phyloP scores from a whole-genome alignment of 192 early-diverging fungal genomes.

The Dissophora ornata region DNA sequence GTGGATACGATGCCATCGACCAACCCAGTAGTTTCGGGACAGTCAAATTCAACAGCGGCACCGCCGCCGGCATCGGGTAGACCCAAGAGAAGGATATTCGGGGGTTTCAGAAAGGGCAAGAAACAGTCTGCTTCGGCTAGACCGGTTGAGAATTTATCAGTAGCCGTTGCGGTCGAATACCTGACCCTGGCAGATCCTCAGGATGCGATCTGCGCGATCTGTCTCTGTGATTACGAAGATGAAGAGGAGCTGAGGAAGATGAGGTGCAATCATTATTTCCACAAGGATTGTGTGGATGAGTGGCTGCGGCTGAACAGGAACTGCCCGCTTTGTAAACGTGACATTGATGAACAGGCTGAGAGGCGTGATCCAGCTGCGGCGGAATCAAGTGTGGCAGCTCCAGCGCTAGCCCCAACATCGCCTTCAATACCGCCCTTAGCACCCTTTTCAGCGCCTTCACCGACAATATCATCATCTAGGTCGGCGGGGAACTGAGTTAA shows the following conservation, averaged over 20 bases:
- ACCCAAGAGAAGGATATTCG: slow-evolving; percentile 13
- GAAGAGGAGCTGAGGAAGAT: slow-evolving; percentile 79
- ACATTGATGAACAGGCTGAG: slow-evolving; percentile 56
- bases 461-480: neutral
- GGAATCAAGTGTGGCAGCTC: neutral
- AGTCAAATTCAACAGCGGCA: neutral
- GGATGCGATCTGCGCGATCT: slow-evolving; percentile 83
- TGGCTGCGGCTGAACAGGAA: slow-evolving; percentile 80
- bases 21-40: neutral
- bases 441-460: neutral
- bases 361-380: neutral
- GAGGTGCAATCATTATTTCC: slow-evolving; percentile 85
- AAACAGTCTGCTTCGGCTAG: neutral
- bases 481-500: too few species aligned
- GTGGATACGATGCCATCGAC: neutral
- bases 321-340: slow-evolving; percentile 82
- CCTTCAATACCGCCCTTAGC: neutral
- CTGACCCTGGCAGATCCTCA: slow-evolving; percentile 67
- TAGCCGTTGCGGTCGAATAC: slow-evolving; percentile 18
- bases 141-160: neutral
- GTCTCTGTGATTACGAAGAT: slow-evolving; percentile 79
- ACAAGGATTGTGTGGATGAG: slow-evolving; percentile 83
- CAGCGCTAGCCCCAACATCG: neutral
- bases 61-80: neutral
- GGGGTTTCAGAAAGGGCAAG: slow-evolving; percentile 17